phyloP scores from a whole-genome alignment of 257 asterid genomes.

The Solanum neorickii region DNA sequence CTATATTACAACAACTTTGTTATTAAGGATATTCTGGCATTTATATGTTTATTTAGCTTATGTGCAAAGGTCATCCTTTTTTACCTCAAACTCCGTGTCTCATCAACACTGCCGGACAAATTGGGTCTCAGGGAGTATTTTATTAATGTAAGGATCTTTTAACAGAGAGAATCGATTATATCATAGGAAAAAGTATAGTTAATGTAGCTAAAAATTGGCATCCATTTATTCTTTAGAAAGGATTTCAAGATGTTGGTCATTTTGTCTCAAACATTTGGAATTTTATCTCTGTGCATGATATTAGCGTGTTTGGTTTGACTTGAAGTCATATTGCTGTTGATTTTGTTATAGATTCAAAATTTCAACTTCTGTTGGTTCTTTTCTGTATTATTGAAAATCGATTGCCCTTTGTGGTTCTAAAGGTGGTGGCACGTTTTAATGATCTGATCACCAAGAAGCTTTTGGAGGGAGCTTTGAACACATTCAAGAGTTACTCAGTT shows the following conservation, averaged over 20 bases:
- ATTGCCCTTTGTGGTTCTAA: constrained; percentile 5
- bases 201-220: neutral
- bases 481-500: constrained; percentile 75
- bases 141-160: neutral
- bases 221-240: neutral
- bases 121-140: neutral
- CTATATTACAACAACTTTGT: neutral
- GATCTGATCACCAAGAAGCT: constrained; percentile 80
- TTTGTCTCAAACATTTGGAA: neutral
- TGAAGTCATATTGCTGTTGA: neutral
- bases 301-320: neutral
- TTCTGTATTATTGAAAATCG: neutral
- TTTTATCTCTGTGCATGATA: neutral
- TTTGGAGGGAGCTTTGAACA: constrained; percentile 85
- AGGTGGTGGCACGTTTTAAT: constrained; percentile 98
- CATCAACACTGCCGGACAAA: neutral
- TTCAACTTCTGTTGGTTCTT: neutral
- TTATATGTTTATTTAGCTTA: neutral
- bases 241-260: neutral
- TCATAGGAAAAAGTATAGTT: neutral
- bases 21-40: neutral
- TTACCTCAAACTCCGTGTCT: neutral
- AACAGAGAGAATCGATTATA: neutral
- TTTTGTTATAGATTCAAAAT: neutral
- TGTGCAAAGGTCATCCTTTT: neutral